Conservation (phyloP, 129 eudicot genomes). For the Erigeron canadensis region DNA sequence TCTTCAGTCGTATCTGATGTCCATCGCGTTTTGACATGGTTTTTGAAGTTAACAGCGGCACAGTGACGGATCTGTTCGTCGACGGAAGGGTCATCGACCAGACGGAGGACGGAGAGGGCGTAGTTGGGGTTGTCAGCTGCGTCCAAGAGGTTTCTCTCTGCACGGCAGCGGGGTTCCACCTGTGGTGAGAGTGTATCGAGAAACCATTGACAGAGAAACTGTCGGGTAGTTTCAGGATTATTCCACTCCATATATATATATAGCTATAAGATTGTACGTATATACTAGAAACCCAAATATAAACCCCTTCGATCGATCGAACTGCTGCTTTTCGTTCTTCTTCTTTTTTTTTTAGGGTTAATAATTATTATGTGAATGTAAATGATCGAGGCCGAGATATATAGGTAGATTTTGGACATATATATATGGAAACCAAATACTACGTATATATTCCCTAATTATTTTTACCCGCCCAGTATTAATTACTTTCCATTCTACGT, state of each 20-base stretch:
- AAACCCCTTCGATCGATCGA: too few relatives aligned
- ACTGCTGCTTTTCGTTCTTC: too few relatives aligned
- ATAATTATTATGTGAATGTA: too few relatives aligned
- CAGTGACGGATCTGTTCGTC: constrained; percentile 76
- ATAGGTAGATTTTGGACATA: too few relatives aligned
- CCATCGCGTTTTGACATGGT: constrained; percentile 77
- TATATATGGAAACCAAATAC: too few relatives aligned
- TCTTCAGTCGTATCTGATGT: constrained; percentile 47
- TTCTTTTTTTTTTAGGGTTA: too few relatives aligned
- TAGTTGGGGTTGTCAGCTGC: constrained; percentile 67
- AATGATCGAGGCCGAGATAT: too few relatives aligned
- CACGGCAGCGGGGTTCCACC: constrained; percentile 73
- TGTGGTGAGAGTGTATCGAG: constrained; percentile 72
- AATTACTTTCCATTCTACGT: too few relatives aligned
- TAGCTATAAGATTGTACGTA: too few relatives aligned
- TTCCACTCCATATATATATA: constrained; percentile 94
- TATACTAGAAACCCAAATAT: too few relatives aligned
- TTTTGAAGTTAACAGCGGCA: constrained; percentile 89
- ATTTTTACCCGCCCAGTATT: too few relatives aligned
- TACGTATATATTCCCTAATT: too few relatives aligned
- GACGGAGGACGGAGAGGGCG: constrained; percentile 82
- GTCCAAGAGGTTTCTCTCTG: constrained; percentile 67
- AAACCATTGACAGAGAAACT: constrained; percentile 68
- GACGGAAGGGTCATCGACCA: constrained; percentile 61
- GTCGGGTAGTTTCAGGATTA: constrained; percentile 63